A percentile compares a stretch with the other conserved stretches of the same genome.
phyloP scores from a whole-genome alignment of 345 rosid genomes.

The Citrus glauca region DNA sequence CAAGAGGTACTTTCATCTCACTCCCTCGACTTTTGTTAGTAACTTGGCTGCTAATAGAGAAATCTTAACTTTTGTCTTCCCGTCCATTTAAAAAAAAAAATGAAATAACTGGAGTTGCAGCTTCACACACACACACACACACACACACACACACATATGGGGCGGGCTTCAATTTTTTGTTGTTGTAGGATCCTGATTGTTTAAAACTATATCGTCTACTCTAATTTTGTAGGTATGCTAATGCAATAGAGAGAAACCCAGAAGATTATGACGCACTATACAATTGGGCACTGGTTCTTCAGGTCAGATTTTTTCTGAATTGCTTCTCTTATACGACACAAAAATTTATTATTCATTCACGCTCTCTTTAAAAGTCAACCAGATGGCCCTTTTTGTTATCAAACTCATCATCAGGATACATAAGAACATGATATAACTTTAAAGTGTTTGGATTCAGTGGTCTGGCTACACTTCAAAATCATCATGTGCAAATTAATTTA shows the following conservation, averaged over 20 bases:
- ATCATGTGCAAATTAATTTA: no score
- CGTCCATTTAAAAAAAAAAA: background rate
- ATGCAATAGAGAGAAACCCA: conserved; percentile 81
- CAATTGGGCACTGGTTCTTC: conserved; percentile 99
- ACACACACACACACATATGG: background rate
- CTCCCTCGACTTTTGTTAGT: background rate
- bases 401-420: background rate
- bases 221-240: conserved; percentile 70
- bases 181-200: conserved; percentile 1
- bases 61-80: background rate
- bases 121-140: background rate
- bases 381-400: background rate
- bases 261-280: conserved; percentile 95
- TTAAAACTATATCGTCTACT: conserved; percentile 1
- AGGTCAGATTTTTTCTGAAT: conserved; percentile 42
- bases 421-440: background rate
- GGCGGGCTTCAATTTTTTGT: background rate
- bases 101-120: background rate
- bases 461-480: no score
- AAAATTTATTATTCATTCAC: background rate
- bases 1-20: conserved; percentile 54
- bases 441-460: background rate
- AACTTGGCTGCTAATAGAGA: background rate
- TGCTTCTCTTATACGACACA: background rate
- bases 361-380: background rate